phyloP scores from a whole-genome alignment of 1,139 yeast genomes.

The Hanseniaspora gamundiae region DNA sequence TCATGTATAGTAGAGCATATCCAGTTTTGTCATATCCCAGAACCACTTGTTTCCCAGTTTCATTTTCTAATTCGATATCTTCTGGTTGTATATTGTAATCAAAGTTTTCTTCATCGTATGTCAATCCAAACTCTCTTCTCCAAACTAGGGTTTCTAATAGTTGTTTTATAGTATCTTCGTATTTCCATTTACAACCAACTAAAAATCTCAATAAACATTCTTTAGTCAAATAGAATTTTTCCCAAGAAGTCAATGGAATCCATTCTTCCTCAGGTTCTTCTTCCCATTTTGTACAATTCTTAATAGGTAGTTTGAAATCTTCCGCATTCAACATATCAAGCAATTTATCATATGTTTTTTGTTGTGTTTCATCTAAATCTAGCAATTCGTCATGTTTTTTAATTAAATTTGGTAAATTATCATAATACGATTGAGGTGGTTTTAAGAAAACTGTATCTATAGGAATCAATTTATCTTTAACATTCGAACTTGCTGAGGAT shows the following conservation, averaged over 20 bases:
- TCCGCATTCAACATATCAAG: slow-evolving; percentile 44
- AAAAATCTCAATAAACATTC: slow-evolving; percentile 82
- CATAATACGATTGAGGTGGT: slow-evolving; percentile 5
- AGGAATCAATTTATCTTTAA: not conserved
- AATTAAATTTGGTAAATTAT: slow-evolving; percentile 1
- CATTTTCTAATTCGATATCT: slow-evolving; percentile 56
- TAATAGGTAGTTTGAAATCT: slow-evolving; percentile 20
- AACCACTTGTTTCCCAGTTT: slow-evolving; percentile 78
- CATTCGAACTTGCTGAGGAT: not conserved
- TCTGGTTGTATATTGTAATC: slow-evolving; percentile 44
- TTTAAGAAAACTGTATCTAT: not conserved
- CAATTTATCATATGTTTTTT: slow-evolving; percentile 42
- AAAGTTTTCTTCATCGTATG: slow-evolving; percentile 32
- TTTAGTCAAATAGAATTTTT: slow-evolving; percentile 76
- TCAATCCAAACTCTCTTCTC: slow-evolving; percentile 86
- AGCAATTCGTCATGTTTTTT: slow-evolving; percentile 5
- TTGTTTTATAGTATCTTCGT: slow-evolving; percentile 54
- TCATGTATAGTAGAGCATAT: slow-evolving; percentile 77
- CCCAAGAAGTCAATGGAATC: slow-evolving; percentile 39
- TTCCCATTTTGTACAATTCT: slow-evolving; percentile 24
- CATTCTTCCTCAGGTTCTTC: slow-evolving; percentile 22
- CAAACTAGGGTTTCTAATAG: slow-evolving; percentile 67
- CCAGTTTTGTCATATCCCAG: slow-evolving; percentile 78
- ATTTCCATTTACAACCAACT: slow-evolving; percentile 83
- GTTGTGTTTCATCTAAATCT: slow-evolving; percentile 41